Percentiles rank a stretch among this genome's conserved stretches.
Evolutionary conservation across 1,284 basidiomycete species (phyloP).

Genomic region (Ceratobasidium sp.): DNA sequence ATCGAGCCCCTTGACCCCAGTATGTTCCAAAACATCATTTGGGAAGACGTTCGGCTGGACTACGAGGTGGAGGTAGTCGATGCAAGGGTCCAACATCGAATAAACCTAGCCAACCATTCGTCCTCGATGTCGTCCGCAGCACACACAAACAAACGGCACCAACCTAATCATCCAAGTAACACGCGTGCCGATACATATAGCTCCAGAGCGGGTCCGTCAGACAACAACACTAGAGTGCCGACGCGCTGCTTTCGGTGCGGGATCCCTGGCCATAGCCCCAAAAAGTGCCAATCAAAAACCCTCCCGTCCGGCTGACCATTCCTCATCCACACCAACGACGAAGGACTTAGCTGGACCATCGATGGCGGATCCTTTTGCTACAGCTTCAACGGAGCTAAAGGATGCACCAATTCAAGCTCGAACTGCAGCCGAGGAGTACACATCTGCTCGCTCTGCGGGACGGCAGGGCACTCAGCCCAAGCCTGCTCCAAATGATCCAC

Average conservation of each 20-base stretch:
- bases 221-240: neutral
- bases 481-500: slow-evolving; percentile 15
- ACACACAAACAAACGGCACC: no score
- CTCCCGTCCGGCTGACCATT: neutral
- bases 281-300: neutral
- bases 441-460: slow-evolving; percentile 42
- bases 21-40: neutral
- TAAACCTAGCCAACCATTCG: neutral
- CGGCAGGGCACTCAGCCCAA: slow-evolving; percentile 17
- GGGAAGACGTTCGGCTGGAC: neutral
- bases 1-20: slow-evolving; percentile 4
- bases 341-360: neutral
- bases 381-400: slow-evolving; percentile 1
- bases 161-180: neutral
- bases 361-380: slow-evolving; percentile 28
- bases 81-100: no score
- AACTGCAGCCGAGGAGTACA: neutral
- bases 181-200: neutral
- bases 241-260: slow-evolving; percentile 18
- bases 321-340: neutral
- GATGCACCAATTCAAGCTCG: neutral
- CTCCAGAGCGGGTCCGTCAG: neutral
- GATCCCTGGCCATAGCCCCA: neutral
- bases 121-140: neutral
- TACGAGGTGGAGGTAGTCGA: no score